Evolutionary conservation across 352 stramenopile genomes (phyloP).

Genomic region (Pythium scleroteichum): DNA sequence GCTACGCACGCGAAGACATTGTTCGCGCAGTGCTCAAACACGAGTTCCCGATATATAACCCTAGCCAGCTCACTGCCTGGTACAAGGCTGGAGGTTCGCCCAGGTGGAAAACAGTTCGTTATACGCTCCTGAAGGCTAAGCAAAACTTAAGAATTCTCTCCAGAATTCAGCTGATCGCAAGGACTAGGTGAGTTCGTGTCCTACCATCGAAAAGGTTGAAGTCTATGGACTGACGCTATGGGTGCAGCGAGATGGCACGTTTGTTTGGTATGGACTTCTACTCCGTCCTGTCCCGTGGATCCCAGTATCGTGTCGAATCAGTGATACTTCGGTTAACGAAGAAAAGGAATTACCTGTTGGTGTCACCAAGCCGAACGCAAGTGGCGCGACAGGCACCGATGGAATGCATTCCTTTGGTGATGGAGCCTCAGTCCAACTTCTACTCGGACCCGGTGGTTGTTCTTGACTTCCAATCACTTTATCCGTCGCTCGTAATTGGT

Average conservation of each 20-base stretch:
- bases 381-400: constrained; percentile 90
- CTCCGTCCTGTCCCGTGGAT: constrained; percentile 90
- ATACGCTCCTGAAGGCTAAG: constrained; percentile 29
- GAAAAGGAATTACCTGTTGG: constrained; percentile 80
- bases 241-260: constrained; percentile 89
- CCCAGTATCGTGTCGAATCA: constrained; percentile 93
- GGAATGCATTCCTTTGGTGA: constrained; percentile 92
- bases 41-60: constrained; percentile 45
- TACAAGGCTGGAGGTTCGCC: constrained; percentile 28
- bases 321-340: constrained; percentile 93
- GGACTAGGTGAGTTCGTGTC: constrained; percentile 36
- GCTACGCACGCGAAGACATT: constrained; percentile 62
- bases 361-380: constrained; percentile 77
- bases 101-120: constrained; percentile 33
- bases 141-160: constrained; percentile 52
- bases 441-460: constrained; percentile 98
- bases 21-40: constrained; percentile 47
- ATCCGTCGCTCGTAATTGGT: constrained; percentile 99
- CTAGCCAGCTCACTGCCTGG: constrained; percentile 42
- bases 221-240: background rate
- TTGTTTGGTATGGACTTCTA: constrained; percentile 95
- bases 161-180: constrained; percentile 63
- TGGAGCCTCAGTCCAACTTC: constrained; percentile 95
- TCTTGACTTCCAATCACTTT: constrained; percentile 99
- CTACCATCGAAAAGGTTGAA: background rate